Percentiles rank a stretch among this genome's conserved stretches.
Evolutionary conservation across 2,329 filamentous ascomycete genomes (phyloP).

Genomic region (Phyllosticta citriasiana): DNA sequence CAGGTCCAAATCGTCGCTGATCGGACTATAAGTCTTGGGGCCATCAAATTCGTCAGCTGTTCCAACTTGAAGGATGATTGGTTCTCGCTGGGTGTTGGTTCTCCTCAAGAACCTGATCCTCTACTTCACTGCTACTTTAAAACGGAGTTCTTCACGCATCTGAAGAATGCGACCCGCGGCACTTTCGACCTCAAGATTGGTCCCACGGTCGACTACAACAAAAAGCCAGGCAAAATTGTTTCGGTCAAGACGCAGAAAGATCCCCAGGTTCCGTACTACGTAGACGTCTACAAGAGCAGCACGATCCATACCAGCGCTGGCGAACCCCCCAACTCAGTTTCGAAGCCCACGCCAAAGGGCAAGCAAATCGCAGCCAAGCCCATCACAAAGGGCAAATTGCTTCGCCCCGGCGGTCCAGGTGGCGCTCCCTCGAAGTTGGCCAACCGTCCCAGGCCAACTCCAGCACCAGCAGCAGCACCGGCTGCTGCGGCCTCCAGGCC

Average conservation of each 20-base stretch:
- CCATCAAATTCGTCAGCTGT: slow-evolving; percentile 77
- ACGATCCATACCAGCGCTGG: slow-evolving; percentile 79
- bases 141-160: slow-evolving; percentile 92
- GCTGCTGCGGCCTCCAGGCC: slow-evolving; percentile 19
- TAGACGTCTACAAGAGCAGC: slow-evolving; percentile 86
- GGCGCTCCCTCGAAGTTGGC: slow-evolving; percentile 68
- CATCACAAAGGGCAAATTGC: slow-evolving; percentile 86
- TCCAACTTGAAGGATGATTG: slow-evolving; percentile 87
- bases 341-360: slow-evolving; percentile 73
- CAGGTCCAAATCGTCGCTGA: slow-evolving; percentile 75
- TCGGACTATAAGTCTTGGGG: slow-evolving; percentile 68
- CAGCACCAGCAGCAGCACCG: slow-evolving; percentile 9
- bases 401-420: slow-evolving; percentile 79
- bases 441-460: slow-evolving; percentile 30
- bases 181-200: slow-evolving; percentile 71
- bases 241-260: slow-evolving; percentile 87
- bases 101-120: slow-evolving; percentile 85
- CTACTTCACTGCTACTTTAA: slow-evolving; percentile 89
- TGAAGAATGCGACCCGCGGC: slow-evolving; percentile 69
- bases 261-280: slow-evolving; percentile 53
- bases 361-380: slow-evolving; percentile 81
- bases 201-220: slow-evolving; percentile 77
- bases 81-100: slow-evolving; percentile 89
- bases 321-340: slow-evolving; percentile 72
- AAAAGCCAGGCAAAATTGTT: slow-evolving; percentile 91